Base-by-base conservation (phyloP, 176 grass and related monocot species). In the Oryza coarctata region DNA sequence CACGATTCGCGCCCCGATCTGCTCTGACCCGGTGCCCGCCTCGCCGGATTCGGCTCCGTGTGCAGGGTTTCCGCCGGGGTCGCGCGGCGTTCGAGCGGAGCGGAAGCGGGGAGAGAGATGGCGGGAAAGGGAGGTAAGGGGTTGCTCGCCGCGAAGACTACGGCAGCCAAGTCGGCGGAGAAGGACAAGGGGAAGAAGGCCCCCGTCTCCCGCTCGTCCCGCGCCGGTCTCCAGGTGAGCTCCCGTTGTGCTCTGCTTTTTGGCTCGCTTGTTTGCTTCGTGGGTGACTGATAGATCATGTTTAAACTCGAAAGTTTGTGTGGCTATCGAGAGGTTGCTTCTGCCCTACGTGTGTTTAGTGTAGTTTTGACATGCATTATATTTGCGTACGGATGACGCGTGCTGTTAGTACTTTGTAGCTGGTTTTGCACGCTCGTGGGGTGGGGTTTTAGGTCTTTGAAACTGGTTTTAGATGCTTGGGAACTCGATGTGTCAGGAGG, bases 111-210 rank as follows among this genome's bases (percentile, higher is more conserved):
- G 47, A 52, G 43, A 12, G 76, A 72, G 72, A 91, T 91, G 90
- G 90, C 90, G 5, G 90, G 90, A 38, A 92, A 92, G 74, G 90
- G 90, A 79, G 90, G 90, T 0, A 92, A 92, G 63, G 90, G 90
- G 0, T 34, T 92, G 50, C 86, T 92, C 67, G 90, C 90, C 29
- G 90, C 90, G 35, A 92, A 92, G 87, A 92, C 90, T 20, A 92
- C 90, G 84, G 90, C 90, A 1, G 87, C 90, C 32, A 92, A 89
- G 83, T 67, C 88, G 2, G 80, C 79, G 3, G 90, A 91, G 73
- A 92, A 92, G 90, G 90, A 92, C 50, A 92, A 92, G 86, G 90
- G 87, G 70, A 92, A 92, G 87, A 92, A 92, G 87, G 84, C 87
- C 29, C 87, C 90, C 9, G 67, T 92, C 35, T 92, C 90, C 11